Base-by-base conservation (phyloP, 352 stramenopile species). In the Globisporangium heterothallicum region DNA sequence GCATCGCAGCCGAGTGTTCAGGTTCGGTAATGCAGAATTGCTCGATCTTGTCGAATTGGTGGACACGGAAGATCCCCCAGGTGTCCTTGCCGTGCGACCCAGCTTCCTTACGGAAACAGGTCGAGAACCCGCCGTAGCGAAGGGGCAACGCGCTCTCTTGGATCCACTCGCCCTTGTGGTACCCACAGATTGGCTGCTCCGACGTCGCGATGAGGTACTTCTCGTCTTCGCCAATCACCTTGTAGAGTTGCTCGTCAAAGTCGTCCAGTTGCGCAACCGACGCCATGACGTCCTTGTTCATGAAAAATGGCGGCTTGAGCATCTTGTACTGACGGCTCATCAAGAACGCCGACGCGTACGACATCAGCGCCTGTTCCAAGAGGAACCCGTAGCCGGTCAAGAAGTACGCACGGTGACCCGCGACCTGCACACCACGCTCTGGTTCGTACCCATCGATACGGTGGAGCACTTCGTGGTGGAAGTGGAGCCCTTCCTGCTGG, bases 21-120 rank as follows among this genome's bases (percentile, higher is more conserved):
- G 97, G 93, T 50, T 97, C 91, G 19, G 91, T 97, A 53, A 99
- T 92, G 69, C 92, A 97, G 70, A 99, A 99, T 70, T 99, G 96
- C 75, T 99, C 96, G 55, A 99, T 97, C 83, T 99, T 99, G 72
- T 99, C 97, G 69, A 99, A 99, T 79, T 99, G 97, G 83, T 99
- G 97, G 6, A 99, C 97, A 38, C 97, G 94, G 77, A 99, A 99
- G 70, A 99, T 99, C 40, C 97, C 97, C 84, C 97, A 98, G 63
- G 97, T 99, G 74, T 99, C 97, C 76, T 98, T 98, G 44, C 97
- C 97, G 64, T 98, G 96, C 43, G 86, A 96, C 27, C 97, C 97
- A 12, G 97, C 97, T 79, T 99, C 97, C 74, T 99, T 99, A 46
- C 97, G 92, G 81, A 99, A 99, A 64, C 97, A 99, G n/a, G 96